phyloP scores from a whole-genome alignment of 2,329 filamentous ascomycete species.

The Hirsutella thompsonii region DNA sequence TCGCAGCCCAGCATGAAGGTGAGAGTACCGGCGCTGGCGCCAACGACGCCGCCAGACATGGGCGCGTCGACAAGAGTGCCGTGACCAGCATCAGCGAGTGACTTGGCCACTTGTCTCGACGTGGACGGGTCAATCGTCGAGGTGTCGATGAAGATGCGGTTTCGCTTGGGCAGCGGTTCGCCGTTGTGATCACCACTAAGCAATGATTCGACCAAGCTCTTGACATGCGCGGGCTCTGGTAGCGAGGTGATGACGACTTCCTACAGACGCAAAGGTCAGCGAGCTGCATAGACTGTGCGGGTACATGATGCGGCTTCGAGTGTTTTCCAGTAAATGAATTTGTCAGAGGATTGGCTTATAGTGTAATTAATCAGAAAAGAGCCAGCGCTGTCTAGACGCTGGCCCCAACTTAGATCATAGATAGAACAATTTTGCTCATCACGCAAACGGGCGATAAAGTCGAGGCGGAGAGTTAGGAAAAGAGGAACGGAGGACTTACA shows the following conservation, averaged over 20 bases:
- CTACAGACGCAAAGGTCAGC: conserved; percentile 28
- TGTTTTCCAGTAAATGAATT: too few relatives aligned
- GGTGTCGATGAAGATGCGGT: conserved; percentile 84
- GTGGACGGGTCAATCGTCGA: conserved; percentile 91
- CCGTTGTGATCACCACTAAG: too few relatives aligned
- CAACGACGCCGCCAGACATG: conserved; percentile 93
- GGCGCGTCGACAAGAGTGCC: conserved; percentile 85
- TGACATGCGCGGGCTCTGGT: conserved; percentile 80
- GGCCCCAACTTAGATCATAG: conserved; percentile 59
- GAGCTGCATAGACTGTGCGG: too few relatives aligned
- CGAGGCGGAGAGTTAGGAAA: background rate
- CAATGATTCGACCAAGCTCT: conserved; percentile 68
- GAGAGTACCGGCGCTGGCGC: conserved; percentile 72
- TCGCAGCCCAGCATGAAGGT: conserved; percentile 90
- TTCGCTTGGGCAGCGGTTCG: conserved; percentile 35
- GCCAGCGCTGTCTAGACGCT: conserved; percentile 21
- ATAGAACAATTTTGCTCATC: conserved; percentile 24
- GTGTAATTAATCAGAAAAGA: conserved; percentile 51
- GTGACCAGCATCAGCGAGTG: conserved; percentile 49
- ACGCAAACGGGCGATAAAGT: background rate
- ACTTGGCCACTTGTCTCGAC: conserved; percentile 63
- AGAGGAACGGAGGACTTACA: conserved; percentile 23
- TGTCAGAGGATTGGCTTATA: conserved; percentile 47
- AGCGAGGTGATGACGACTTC: conserved; percentile 80
- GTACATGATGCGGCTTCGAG: too few relatives aligned